Conservation (phyloP, 2,329 filamentous ascomycete species). For the Aspergillus chevalieri region DNA sequence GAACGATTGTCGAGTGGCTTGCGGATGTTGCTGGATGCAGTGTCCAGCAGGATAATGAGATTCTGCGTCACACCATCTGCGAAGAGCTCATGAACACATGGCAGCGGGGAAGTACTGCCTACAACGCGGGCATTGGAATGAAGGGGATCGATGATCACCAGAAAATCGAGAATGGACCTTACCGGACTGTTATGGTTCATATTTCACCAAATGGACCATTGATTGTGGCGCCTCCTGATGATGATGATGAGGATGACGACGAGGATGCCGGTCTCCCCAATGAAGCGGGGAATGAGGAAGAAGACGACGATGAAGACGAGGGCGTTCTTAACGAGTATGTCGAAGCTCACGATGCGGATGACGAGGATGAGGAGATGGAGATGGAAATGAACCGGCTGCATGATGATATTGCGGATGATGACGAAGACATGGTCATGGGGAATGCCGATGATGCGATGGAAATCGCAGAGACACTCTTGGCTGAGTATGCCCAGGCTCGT, state of each 20-base stretch:
- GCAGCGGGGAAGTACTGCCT: constrained; percentile 76
- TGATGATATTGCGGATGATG: constrained; percentile 7
- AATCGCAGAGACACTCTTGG: constrained; percentile 69
- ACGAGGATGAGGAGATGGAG: constrained; percentile 38
- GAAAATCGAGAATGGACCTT: constrained; percentile 47
- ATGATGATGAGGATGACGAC: constrained; percentile 31
- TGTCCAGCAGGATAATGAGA: constrained; percentile 70
- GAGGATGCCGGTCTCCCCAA: constrained; percentile 31
- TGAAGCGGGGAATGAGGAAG: constrained; percentile 39
- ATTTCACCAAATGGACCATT: constrained; percentile 38
- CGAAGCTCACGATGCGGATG: constrained; percentile 40
- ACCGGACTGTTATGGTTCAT: constrained; percentile 34
- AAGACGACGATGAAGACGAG: constrained; percentile 44
- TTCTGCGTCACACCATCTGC: constrained; percentile 76
- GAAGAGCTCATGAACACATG: constrained; percentile 86
- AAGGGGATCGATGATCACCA: constrained; percentile 79
- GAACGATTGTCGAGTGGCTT: constrained; percentile 95
- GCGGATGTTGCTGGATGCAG: constrained; percentile 85
- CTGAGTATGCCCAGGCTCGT: constrained; percentile 22
- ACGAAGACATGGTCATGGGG: constrained; percentile 44
- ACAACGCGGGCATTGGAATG: constrained; percentile 69
- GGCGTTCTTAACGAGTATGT: constrained; percentile 38
- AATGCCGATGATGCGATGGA: constrained; percentile 63
- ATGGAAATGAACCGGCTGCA: constrained; percentile 16
- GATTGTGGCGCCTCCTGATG: constrained; percentile 44